Base-by-base conservation (phyloP, 805 yeast genomes). In the Blastobotrys mokoenaii region DNA sequence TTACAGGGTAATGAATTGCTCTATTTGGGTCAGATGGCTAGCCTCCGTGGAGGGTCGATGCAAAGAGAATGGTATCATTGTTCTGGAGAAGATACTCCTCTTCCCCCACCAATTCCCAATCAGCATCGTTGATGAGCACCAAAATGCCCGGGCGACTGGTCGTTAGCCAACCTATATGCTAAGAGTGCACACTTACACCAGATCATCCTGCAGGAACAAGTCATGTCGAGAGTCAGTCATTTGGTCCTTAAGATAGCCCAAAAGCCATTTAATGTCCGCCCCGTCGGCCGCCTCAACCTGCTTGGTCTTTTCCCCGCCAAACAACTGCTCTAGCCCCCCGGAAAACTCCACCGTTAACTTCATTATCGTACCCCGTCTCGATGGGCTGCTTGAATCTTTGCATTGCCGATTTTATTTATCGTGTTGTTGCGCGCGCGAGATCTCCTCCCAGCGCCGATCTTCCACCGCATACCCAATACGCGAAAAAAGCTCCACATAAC, bases 1-100 rank as follows among this genome's bases (percentile, higher is more conserved):
- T n/a, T n/a, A n/a, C n/a, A n/a, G n/a, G n/a, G n/a, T n/a, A n/a
- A n/a, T n/a, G n/a, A n/a, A n/a, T n/a, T n/a, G n/a, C n/a, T n/a
- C n/a, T n/a, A n/a, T n/a, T n/a, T n/a, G n/a, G n/a, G n/a, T n/a
- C n/a, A n/a, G n/a, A n/a, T n/a, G n/a, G n/a, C 33, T 60, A 90
- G 40, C 98, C 98, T 3, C 98, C 98, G 56, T 90, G 98, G 49
- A 90, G 68, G 2, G 98, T 93, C 36, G 95, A 84, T 1, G 97
- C 90, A 58, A 90, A 90, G 2, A 94, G 79, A 34, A 90, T 73
- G 17, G 77, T 71, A 62, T 90, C 98, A 10, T 84, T 81, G 40
- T 74, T 66, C 62, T 85, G 83, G 12, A 93, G 62, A n/a, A 71
- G 77, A 57, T 88, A 88, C 8, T 77, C 82, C 55, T 85, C 88